Conservation (phyloP, 352 stramenopile species). For the Pythium grandisporangium region DNA sequence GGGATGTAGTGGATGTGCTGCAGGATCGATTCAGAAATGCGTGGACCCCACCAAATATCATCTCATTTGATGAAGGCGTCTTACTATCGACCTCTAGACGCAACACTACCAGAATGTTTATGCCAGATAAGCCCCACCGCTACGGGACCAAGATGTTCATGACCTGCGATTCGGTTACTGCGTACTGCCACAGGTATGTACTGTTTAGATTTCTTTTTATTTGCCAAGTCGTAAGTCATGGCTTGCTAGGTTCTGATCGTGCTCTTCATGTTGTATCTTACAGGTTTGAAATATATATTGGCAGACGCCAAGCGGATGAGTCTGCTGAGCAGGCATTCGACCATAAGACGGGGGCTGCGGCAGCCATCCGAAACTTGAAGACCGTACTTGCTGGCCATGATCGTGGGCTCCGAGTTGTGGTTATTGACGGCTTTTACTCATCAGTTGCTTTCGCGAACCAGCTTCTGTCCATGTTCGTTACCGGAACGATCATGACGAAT, state of each 20-base stretch:
- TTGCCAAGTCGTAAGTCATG: slow-evolving; percentile 1
- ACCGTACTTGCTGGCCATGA: not conserved
- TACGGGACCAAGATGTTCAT: slow-evolving; percentile 25
- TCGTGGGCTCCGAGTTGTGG: not conserved
- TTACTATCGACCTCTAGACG: slow-evolving; percentile 9
- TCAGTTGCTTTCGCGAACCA: slow-evolving; percentile 7
- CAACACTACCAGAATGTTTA: slow-evolving; percentile 23
- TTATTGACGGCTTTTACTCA: slow-evolving; percentile 17
- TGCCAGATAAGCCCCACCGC: slow-evolving; percentile 20
- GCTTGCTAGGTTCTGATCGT: too few relatives aligned
- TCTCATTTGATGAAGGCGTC: slow-evolving; percentile 22
- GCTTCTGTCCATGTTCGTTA: slow-evolving; percentile 16
- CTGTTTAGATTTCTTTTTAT: not conserved
- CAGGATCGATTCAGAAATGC: slow-evolving; percentile 1
- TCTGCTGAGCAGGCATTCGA: slow-evolving; percentile 5
- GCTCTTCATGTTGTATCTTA: slow-evolving; percentile 6
- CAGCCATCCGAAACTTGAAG: slow-evolving; percentile 14
- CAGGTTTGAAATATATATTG: slow-evolving; percentile 7
- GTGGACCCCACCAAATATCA: slow-evolving; percentile 4
- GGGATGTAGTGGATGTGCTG: slow-evolving; percentile 2
- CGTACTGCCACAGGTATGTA: slow-evolving; percentile 9
- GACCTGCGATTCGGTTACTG: slow-evolving; percentile 9
- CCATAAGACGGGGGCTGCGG: slow-evolving; percentile 9
- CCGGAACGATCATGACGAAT: slow-evolving; percentile 15
- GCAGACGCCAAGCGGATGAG: too few relatives aligned